Conservation (phyloP, 305 asterid species). For the Petunia hybrid region DNA sequence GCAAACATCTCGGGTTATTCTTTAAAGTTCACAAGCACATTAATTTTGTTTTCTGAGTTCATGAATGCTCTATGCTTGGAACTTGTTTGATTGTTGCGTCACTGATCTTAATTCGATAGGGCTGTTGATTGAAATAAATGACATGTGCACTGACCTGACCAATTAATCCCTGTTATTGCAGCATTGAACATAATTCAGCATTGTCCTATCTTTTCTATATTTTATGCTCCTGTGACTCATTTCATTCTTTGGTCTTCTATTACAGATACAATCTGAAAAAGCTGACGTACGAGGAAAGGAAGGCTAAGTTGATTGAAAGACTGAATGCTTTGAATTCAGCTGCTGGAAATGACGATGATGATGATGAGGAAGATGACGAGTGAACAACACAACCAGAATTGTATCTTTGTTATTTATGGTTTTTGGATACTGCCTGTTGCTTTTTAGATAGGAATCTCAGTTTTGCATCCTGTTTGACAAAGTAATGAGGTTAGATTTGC, state of each 20-base stretch:
- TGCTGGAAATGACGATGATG: slow-evolving; percentile 56
- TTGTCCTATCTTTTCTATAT: background rate
- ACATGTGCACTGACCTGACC: background rate
- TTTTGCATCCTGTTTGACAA: slow-evolving; percentile 27
- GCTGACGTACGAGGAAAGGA: slow-evolving; percentile 83
- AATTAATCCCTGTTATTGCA: slow-evolving; percentile 8
- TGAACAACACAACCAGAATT: slow-evolving; percentile 32
- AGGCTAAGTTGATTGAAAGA: slow-evolving; percentile 72
- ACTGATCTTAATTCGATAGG: background rate
- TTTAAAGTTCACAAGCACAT: background rate
- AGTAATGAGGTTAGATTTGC: slow-evolving; percentile 11
- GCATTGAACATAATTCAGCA: background rate
- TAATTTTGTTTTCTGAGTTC: background rate
- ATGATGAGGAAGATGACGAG: slow-evolving; percentile 68
- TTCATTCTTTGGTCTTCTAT: slow-evolving; percentile 1
- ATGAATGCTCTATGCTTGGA: background rate
- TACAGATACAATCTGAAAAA: slow-evolving; percentile 82
- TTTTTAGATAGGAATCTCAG: slow-evolving; percentile 14
- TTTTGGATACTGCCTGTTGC: background rate
- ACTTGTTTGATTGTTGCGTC: background rate
- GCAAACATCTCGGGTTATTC: background rate
- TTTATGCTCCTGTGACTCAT: background rate
- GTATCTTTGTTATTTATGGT: background rate
- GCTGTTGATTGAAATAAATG: background rate
- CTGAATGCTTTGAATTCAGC: slow-evolving; percentile 80